Percentiles rank a stretch among this genome's conserved stretches.
Evolutionary conservation across 2,329 filamentous ascomycete species (phyloP).

Genomic region (Cladophialophora yegresii): DNA sequence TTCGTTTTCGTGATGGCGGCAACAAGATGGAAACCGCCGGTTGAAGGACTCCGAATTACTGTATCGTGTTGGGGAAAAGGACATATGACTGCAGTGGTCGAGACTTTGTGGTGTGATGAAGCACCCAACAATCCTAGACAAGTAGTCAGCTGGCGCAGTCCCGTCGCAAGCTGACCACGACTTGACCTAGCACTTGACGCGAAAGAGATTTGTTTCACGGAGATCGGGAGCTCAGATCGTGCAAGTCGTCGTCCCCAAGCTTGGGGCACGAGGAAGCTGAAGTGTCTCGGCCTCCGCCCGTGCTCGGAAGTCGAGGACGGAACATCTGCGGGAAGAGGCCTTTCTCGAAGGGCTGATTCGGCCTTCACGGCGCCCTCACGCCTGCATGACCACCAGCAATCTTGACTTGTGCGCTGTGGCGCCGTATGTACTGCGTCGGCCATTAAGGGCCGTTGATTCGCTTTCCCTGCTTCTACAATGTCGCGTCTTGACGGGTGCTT

Average conservation of each 20-base stretch:
- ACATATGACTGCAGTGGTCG: constrained; percentile 7
- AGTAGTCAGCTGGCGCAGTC: constrained; percentile 5
- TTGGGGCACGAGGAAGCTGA: neutral
- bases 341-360: neutral
- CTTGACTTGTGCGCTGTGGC: constrained; percentile 6
- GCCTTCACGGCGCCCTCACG: constrained; percentile 12
- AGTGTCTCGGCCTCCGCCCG: neutral
- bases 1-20: constrained; percentile 27
- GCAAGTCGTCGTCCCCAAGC: neutral
- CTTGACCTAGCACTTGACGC: constrained; percentile 4
- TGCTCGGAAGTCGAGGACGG: constrained; percentile 6
- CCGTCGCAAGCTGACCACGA: neutral
- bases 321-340: constrained; percentile 6
- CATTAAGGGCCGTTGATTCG: neutral
- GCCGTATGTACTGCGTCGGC: constrained; percentile 5
- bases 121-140: constrained; percentile 2
- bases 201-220: constrained; percentile 1
- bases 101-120: constrained; percentile 11
- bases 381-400: constrained; percentile 17
- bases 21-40: constrained; percentile 9
- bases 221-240: neutral
- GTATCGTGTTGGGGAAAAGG: neutral
- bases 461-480: neutral
- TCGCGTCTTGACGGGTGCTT: constrained; percentile 6
- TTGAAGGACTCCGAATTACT: constrained; percentile 6